Base-by-base conservation (phyloP, 2,329 filamentous ascomycete genomes). In the Dactylellina leptospora region DNA sequence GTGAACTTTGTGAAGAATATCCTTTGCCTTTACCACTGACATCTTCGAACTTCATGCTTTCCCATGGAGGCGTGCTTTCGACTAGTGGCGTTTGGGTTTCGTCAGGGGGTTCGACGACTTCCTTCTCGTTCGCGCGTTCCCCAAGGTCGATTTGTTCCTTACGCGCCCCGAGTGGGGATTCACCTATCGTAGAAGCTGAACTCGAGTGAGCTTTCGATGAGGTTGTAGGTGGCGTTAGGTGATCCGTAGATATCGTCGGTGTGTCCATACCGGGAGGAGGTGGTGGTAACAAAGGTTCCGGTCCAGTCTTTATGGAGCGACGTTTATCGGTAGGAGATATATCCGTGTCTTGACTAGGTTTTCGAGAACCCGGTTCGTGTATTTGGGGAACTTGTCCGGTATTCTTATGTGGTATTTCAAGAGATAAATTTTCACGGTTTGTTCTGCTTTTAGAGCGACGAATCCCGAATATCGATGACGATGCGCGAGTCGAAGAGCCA, bases 281-380 rank as follows among this genome's bases (percentile, higher is more conserved):
- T 10, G 66, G 66, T 18, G 66, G 66, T 3, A 71, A 51, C 3
- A 71, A 20, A 9, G 66, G 66, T 18, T 71, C 66, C 8, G 66
- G 56, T 1, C 58, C 66, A 9, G 27, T 62, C 36, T 62, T 62
- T 5, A 56, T 71, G 27, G 66, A 58, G 10, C 56, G 66, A n/a
- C 50, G 58, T 48, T 62, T 62, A 38, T 58, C 51, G 13, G 66
- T 62, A 9, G 55, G 56, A 2, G 66, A 62, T 16, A 71, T 54
- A 9, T 71, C 58, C 4, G 66, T 71, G 28, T 71, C 66, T 36
- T 71, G 66, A 23, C 66, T 71, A 4, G 50, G 50, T 40, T 71
- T 71, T 8, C 66, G 59, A 18, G 66, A 71, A n/a, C 66, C 44
- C 4, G 66, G 58, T 30, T 62, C 55, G 28, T 62, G 20, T 3